Evolutionary conservation across 2,329 filamentous ascomycete species (phyloP), one percentile per base, ranked within the genome.

Genomic region (Cladorrhinum sp.): DNA sequence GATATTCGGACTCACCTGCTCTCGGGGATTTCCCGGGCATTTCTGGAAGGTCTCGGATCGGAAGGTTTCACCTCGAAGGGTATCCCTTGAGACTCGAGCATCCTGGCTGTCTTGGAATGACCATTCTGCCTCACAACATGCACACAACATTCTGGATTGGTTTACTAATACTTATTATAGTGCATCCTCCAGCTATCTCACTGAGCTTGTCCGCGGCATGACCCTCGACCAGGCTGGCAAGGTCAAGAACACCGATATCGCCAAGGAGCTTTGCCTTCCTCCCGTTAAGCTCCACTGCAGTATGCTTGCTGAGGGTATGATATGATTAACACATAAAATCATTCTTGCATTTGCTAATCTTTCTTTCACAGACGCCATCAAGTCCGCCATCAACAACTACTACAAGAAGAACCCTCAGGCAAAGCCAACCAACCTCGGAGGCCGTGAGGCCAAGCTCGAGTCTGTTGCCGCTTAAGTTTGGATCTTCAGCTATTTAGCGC

Each of bases 241-340:
- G 78, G 91, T 99, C 70, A 89, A 92, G 80, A 99, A 99, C 78
- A 96, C 93, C 2, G 93, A 99, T 78, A 99, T 99, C 73, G 95
- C 95, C 38, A 96, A 96, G 81, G 96, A 99, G 79, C 81, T 97
- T 22, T 92, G 89, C 70, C 75, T 91, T 71, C 90, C 90, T 32
- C 90, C 90, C 58, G 89, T 93, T 60, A 67, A 70, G 91, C 89
- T 95, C 52, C 92, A 96, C 77, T 96, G 92, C 82, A 93, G 90
- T 55, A 95, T 96, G 90, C 83, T 96, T 67, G 92, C 92, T 13
- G 92, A 96, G 75, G 62, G 61, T 62, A 59, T 41, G 57, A n/a
- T n/a, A 49, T 36, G 13, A 2, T n/a, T n/a, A n/a, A n/a, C n/a
- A n/a, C n/a, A n/a, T n/a, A n/a, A n/a, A n/a, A n/a, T n/a, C 23